phyloP scores from a whole-genome alignment of 805 yeast genomes.

The Myxozyma vanderwaltii region DNA sequence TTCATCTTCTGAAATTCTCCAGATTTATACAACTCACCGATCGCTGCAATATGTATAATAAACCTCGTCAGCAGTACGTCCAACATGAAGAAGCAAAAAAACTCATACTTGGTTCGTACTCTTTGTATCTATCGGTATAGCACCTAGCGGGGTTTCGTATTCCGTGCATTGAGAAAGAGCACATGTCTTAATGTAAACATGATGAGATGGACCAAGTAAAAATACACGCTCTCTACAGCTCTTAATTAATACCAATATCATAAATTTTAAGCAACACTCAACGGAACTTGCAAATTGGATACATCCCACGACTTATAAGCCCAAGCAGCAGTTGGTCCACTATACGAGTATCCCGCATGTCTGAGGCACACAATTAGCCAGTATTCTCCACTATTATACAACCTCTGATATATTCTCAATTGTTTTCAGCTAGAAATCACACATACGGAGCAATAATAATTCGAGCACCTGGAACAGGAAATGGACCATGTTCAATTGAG shows the following conservation, averaged over 20 bases:
- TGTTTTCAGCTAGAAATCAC: neutral
- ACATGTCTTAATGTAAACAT: slow-evolving; percentile 69
- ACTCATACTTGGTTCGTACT: slow-evolving; percentile 23
- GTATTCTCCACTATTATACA: neutral
- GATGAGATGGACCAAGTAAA: slow-evolving; percentile 91
- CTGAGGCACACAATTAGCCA: slow-evolving; percentile 38
- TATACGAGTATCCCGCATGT: slow-evolving; percentile 90
- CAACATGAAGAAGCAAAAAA: too few species aligned
- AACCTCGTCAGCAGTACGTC: too few species aligned
- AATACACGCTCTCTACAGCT: slow-evolving; percentile 63
- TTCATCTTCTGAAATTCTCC: slow-evolving; percentile 59
- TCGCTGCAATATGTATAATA: slow-evolving; percentile 10
- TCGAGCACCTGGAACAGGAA: slow-evolving; percentile 48
- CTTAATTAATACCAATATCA: too few species aligned
- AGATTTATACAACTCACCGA: slow-evolving; percentile 40
- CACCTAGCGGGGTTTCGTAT: slow-evolving; percentile 84
- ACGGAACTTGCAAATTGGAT: slow-evolving; percentile 46
- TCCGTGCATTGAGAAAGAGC: slow-evolving; percentile 55
- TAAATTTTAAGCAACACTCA: too few species aligned
- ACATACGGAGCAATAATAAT: slow-evolving; percentile 58
- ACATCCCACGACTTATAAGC: slow-evolving; percentile 74
- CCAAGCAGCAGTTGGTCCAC: slow-evolving; percentile 76
- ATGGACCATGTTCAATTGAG: slow-evolving; percentile 34
- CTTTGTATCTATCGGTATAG: slow-evolving; percentile 63
- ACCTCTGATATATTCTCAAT: neutral